Conservation (phyloP, 495 filamentous ascomycete genomes). For the Aspergillus olivimuriae region DNA sequence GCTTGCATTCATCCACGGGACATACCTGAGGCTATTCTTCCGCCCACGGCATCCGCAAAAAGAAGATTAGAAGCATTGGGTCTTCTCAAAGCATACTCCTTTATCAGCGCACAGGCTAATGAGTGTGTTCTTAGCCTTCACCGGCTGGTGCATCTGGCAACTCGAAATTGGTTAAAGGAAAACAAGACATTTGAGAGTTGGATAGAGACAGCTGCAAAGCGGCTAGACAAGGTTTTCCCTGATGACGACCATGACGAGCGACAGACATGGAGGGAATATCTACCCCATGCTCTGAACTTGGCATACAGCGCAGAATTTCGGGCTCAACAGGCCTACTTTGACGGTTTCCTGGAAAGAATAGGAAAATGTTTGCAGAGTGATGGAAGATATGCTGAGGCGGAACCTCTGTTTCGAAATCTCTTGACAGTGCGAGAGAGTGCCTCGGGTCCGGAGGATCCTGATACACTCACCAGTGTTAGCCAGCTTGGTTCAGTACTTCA, state of each 20-base stretch:
- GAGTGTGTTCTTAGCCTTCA: slow-evolving; percentile 15
- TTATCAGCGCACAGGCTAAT: slow-evolving; percentile 16
- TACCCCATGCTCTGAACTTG: slow-evolving; percentile 18
- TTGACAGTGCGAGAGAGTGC: background rate
- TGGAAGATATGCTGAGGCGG: slow-evolving; percentile 17
- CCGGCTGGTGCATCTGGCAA: slow-evolving; percentile 31
- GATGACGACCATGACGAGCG: slow-evolving; percentile 17
- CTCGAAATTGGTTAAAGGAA: slow-evolving; percentile 24
- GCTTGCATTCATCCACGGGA: slow-evolving; percentile 4
- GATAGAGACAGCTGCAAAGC: slow-evolving; percentile 9
- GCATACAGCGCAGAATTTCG: slow-evolving; percentile 2
- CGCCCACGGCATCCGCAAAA: slow-evolving; percentile 4
- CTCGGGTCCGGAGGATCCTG: slow-evolving; percentile 7
- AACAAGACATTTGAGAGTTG: slow-evolving; percentile 5
- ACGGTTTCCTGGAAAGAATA: background rate
- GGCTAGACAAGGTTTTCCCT: slow-evolving; percentile 16
- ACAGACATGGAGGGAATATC: slow-evolving; percentile 18
- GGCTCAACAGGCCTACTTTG: background rate
- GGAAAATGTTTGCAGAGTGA: slow-evolving; percentile 3
- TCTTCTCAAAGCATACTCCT: slow-evolving; percentile 17
- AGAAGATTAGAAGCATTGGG: slow-evolving; percentile 23
- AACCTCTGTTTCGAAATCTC: slow-evolving; percentile 9
- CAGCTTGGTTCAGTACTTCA: slow-evolving; percentile 8
- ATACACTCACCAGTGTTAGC: slow-evolving; percentile 20
- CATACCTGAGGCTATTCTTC: slow-evolving; percentile 32